Percentiles rank a stretch among this genome's conserved stretches.
Conservation (phyloP, 1,284 basidiomycete genomes). For the Sporisorium sorghi region DNA sequence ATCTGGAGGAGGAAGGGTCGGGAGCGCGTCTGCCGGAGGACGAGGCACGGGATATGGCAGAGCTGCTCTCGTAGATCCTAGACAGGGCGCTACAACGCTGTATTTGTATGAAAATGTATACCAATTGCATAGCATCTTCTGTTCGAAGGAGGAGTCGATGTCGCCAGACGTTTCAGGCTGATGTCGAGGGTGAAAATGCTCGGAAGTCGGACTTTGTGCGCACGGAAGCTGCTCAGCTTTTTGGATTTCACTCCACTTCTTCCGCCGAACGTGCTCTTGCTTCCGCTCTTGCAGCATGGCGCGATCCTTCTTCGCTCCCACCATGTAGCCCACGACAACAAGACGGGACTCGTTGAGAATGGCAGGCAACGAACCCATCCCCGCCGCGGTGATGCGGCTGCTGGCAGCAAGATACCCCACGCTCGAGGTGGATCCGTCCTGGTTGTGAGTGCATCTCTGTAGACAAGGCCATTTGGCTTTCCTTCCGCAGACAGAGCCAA, state of each 20-base stretch:
- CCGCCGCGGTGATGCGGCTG: slow-evolving; percentile 35
- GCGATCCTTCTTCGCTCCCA: slow-evolving; percentile 4
- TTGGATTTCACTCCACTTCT: neutral
- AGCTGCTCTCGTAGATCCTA: too few species aligned
- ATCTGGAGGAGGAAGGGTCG: neutral
- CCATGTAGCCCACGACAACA: slow-evolving; percentile 22
- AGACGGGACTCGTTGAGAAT: slow-evolving; percentile 1
- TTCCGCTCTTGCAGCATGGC: slow-evolving; percentile 8
- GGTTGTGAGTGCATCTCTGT: slow-evolving; percentile 29
- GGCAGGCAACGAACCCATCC: slow-evolving; percentile 9
- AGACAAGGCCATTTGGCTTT: neutral
- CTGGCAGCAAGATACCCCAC: slow-evolving; percentile 47
- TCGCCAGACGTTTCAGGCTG: neutral
- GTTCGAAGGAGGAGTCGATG: neutral
- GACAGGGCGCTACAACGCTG: too few species aligned
- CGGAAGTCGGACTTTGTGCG: slow-evolving; percentile 15
- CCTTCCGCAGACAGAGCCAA: neutral
- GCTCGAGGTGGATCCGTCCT: slow-evolving; percentile 21
- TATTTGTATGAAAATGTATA: neutral
- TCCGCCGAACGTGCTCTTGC: neutral
- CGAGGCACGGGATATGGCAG: slow-evolving; percentile 9
- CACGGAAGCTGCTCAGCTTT: slow-evolving; percentile 3
- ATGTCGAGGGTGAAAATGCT: neutral
- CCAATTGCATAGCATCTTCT: neutral
- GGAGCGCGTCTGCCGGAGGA: slow-evolving; percentile 7